Conservation (phyloP, 495 filamentous ascomycete species). For the Neurospora sp. region DNA sequence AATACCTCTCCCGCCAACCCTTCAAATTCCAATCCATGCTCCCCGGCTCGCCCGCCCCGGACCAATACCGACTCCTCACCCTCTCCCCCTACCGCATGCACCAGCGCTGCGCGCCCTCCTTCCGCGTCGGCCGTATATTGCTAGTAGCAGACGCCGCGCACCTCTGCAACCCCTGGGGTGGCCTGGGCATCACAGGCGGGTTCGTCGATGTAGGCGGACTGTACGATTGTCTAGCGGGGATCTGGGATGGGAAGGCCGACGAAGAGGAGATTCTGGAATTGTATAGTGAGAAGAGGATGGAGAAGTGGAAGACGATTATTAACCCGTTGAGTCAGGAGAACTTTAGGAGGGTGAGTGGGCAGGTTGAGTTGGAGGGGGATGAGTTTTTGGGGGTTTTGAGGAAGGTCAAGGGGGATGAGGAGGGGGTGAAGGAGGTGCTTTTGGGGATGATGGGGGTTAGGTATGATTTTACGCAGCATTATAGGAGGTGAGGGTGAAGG, state of each 20-base stretch:
- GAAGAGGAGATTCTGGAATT: conserved; percentile 42
- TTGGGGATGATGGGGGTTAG: conserved; percentile 20
- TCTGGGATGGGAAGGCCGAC: conserved; percentile 43
- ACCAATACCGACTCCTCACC: conserved; percentile 37
- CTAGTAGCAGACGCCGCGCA: conserved; percentile 53
- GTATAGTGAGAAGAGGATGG: conserved; percentile 46
- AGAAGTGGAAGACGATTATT: conserved; percentile 46
- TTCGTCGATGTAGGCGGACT: conserved; percentile 50
- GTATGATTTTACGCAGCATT: conserved; percentile 38
- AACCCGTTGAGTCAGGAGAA: conserved; percentile 48
- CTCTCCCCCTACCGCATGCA: conserved; percentile 45
- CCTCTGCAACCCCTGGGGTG: conserved; percentile 48
- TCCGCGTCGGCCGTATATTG: conserved; percentile 46
- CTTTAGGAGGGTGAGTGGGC: conserved; percentile 30
- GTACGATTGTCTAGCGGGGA: conserved; percentile 46
- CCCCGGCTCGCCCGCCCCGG: conserved; percentile 43
- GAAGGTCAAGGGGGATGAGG: conserved; percentile 20
- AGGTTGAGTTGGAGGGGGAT: conserved; percentile 23
- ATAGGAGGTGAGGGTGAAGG: conserved; percentile 1
- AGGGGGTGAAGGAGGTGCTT: conserved; percentile 20
- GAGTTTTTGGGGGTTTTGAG: conserved; percentile 30
- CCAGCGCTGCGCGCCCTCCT: conserved; percentile 44
- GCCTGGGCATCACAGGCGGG: conserved; percentile 51
- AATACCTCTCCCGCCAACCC: conserved; percentile 39
- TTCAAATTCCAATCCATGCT: conserved; percentile 37